Conservation (phyloP, 805 yeast species). For the Yamadazyma olivae region DNA sequence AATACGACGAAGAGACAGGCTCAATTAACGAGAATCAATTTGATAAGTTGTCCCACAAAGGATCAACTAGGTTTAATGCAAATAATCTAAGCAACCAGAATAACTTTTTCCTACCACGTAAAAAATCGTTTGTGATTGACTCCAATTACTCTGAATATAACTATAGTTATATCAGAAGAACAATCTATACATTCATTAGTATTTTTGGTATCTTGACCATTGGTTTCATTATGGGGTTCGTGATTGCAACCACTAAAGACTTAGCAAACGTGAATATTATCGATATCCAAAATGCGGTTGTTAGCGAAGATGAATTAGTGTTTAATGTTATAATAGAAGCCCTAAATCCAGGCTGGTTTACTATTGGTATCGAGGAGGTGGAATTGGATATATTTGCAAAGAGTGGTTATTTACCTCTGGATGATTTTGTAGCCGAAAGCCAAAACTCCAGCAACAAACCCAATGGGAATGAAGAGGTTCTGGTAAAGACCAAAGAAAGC, state of each 20-base stretch:
- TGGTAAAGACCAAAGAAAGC: neutral
- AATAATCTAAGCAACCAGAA: constrained; percentile 19
- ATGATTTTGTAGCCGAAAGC: neutral
- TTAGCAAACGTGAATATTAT: constrained; percentile 61
- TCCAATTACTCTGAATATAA: constrained; percentile 5
- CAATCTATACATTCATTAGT: constrained; percentile 42
- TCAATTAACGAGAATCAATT: constrained; percentile 11
- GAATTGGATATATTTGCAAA: constrained; percentile 86
- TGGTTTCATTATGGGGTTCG: constrained; percentile 81
- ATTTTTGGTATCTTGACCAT: constrained; percentile 54
- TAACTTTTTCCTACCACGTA: constrained; percentile 29
- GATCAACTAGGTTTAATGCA: constrained; percentile 11
- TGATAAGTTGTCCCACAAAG: constrained; percentile 14
- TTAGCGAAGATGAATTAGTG: constrained; percentile 79
- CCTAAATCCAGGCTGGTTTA: constrained; percentile 82
- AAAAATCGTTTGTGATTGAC: constrained; percentile 17
- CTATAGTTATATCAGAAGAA: constrained; percentile 24
- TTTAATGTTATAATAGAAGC: constrained; percentile 78
- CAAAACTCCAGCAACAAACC: constrained; percentile 1
- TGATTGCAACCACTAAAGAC: constrained; percentile 84
- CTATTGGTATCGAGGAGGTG: constrained; percentile 58
- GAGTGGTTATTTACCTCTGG: constrained; percentile 43
- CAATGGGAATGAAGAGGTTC: neutral
- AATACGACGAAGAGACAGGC: constrained; percentile 32
- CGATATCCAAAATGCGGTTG: constrained; percentile 66